Evolutionary conservation across 495 filamentous ascomycete species (phyloP), one percentile per base, ranked within the genome.

Genomic region (Astrothelium subdiscretum): DNA sequence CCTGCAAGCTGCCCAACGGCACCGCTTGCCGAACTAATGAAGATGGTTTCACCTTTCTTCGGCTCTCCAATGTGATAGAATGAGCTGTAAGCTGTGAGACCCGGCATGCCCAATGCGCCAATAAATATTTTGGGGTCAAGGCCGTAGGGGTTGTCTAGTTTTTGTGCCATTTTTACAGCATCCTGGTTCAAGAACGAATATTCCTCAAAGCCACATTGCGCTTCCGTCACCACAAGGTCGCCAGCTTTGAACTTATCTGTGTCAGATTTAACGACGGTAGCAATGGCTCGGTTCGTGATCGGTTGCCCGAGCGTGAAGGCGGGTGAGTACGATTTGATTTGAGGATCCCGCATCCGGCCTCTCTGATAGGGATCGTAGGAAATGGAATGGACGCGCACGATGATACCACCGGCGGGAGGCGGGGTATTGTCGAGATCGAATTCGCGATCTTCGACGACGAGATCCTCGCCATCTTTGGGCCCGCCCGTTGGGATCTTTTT

Each of bases 281-380:
- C 64, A 59, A 76, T 71, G 32, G 62, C 64, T 27, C 63, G 54
- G 62, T 77, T 77, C 22, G 71, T 73, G 31, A 77, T 70, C n/a
- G 75, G 75, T 62, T 76, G 67, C 51, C 69, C 69, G 44, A 76
- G 65, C 32, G 67, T 61, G 66, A 74, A 76, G 38, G 74, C 68
- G 15, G 74, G 67, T 29, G 67, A 59, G 67, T 77, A 76, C 20
- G 70, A 73, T 60, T 76, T 74, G 57, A 72, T 66, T 1, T 67
- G 57, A 10, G 74, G 52, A n/a, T 59, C 29, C 1, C 75, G 71
- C 74, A 77, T 76, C 59, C 83, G 81, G 59, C 89, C 89, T 31
- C 92, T 87, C 75, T 87, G 85, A 79, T 96, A 96, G 8, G 92
- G 92, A 76, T 97, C 92, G 74, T 87, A 89, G 62, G 90, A 95